Percentiles rank a stretch among this genome's conserved stretches.
Evolutionary conservation across 768 basidiomycete genomes (phyloP).

Genomic region (Collybia nuda): DNA sequence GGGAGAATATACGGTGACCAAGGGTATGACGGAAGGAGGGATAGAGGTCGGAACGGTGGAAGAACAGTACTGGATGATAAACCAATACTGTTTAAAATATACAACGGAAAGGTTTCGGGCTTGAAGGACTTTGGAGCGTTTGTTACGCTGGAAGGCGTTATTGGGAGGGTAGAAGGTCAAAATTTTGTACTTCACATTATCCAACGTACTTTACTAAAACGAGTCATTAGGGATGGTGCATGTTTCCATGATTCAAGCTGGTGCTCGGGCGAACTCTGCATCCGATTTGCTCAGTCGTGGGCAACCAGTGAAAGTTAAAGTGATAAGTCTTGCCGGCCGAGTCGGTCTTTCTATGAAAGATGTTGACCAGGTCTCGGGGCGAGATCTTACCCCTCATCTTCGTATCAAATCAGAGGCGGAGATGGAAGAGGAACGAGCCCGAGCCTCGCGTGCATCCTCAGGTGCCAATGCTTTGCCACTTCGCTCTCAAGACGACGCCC

Average conservation of each 20-base stretch:
- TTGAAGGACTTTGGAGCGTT: slow-evolving; percentile 97
- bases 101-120: slow-evolving; percentile 80
- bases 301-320: slow-evolving; percentile 92
- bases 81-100: slow-evolving; percentile 93
- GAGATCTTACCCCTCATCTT: slow-evolving; percentile 92
- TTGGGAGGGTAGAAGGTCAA: slow-evolving; percentile 87
- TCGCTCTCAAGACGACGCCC: slow-evolving; percentile 48
- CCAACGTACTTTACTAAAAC: slow-evolving; percentile 8
- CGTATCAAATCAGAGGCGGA: slow-evolving; percentile 95
- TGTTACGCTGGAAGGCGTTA: slow-evolving; percentile 83
- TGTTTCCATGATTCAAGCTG: slow-evolving; percentile 87
- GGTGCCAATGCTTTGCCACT: slow-evolving; percentile 90
- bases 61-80: slow-evolving; percentile 62
- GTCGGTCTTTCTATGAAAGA: slow-evolving; percentile 96
- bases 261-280: slow-evolving; percentile 83
- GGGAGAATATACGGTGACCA: slow-evolving; percentile 48
- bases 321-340: slow-evolving; percentile 89
- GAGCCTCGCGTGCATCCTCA: slow-evolving; percentile 62
- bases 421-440: slow-evolving; percentile 75
- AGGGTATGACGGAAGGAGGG: slow-evolving; percentile 28
- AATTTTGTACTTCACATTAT: slow-evolving; percentile 4
- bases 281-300: slow-evolving; percentile 83
- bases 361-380: slow-evolving; percentile 88
- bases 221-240: slow-evolving; percentile 85
- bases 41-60: slow-evolving; percentile 32